Evolutionary conservation across 1,139 yeast genomes (phyloP), one percentile per base, ranked within the genome.

Genomic region (Scheffersomyces quercinus): DNA sequence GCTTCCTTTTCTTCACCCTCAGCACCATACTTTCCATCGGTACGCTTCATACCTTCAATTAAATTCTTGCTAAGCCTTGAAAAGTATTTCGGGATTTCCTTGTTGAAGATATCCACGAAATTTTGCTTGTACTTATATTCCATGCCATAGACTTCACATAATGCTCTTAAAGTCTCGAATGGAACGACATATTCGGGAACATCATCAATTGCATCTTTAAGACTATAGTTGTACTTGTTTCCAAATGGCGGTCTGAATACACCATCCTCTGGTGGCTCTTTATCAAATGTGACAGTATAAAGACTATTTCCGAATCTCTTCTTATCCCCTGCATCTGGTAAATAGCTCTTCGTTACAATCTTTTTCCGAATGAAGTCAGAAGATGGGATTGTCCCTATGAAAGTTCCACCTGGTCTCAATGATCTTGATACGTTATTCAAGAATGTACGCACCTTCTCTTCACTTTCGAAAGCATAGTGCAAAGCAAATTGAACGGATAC

Each of bases 161-260:
- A 67, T 47, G 85, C 80, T 60, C 96, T 75, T 47, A 93, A 79
- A 0, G 86, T 81, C 56, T 93, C 97, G 67, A 93, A 90, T 0
- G 98, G 99, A 5, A 93, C 97, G n/a, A 93, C 95, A 59, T 88
- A 93, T 60, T 93, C 99, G 0, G 98, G 98, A 7, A 93, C 97
- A 57, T 93, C 85, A 51, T 89, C 97, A 39, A 93, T 95, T 0
- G 99, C 99, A 67, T 93, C 99, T 52, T 84, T 83, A 48, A 93
- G 70, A 68, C 76, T 88, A 60, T 88, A 93, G 41, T 80, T 81
- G 63, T 93, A 93, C 55, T 81, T 76, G 63, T 90, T 88, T 0
- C 99, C 99, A 61, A 74, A 91, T 0, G 95, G 88, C 0, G 85
- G 81, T 13, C 82, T 72, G 58, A 89, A 89, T 16, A 74, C 70